A percentile compares a stretch with the other conserved stretches of the same genome.
Evolutionary conservation across 2,329 filamentous ascomycete genomes (phyloP).

Genomic region (Nigrograna mackinnonii): DNA sequence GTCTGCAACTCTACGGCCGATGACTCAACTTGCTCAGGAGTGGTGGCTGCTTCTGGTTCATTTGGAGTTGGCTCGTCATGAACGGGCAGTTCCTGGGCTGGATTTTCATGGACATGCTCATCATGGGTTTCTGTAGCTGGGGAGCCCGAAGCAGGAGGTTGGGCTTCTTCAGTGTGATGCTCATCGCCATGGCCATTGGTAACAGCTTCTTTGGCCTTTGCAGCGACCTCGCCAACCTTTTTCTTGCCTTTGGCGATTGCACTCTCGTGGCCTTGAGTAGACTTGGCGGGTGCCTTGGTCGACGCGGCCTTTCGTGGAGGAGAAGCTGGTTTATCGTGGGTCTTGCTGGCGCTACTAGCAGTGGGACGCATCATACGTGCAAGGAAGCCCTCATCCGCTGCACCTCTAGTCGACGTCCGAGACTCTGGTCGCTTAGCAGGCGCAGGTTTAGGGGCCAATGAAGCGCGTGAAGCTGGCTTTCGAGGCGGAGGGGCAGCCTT

Average conservation of each 20-base stretch:
- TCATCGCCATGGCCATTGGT: conserved; percentile 27
- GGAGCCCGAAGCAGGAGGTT: neutral
- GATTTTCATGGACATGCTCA: neutral
- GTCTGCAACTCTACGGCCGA: conserved; percentile 26
- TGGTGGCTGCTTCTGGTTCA: conserved; percentile 15
- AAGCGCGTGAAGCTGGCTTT: conserved; percentile 39
- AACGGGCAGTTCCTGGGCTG: conserved; percentile 2
- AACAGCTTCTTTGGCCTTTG: conserved; percentile 38
- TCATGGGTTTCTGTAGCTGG: neutral
- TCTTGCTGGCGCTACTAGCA: conserved; percentile 69
- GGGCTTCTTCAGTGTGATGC: conserved; percentile 5
- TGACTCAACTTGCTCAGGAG: conserved; percentile 22
- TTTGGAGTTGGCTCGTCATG: too few species aligned
- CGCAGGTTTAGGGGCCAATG: conserved; percentile 32
- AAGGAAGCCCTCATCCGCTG: conserved; percentile 71
- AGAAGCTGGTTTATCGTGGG: conserved; percentile 61
- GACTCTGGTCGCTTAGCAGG: conserved; percentile 54
- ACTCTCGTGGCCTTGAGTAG: conserved; percentile 24
- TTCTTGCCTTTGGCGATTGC: conserved; percentile 37
- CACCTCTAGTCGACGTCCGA: conserved; percentile 54
- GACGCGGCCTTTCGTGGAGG: conserved; percentile 33
- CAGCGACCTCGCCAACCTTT: conserved; percentile 37
- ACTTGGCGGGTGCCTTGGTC: conserved; percentile 17
- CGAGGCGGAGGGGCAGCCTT: conserved; percentile 30
- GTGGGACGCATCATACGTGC: conserved; percentile 84